Conservation (phyloP, 768 basidiomycete species). For the Russula vinacea region DNA sequence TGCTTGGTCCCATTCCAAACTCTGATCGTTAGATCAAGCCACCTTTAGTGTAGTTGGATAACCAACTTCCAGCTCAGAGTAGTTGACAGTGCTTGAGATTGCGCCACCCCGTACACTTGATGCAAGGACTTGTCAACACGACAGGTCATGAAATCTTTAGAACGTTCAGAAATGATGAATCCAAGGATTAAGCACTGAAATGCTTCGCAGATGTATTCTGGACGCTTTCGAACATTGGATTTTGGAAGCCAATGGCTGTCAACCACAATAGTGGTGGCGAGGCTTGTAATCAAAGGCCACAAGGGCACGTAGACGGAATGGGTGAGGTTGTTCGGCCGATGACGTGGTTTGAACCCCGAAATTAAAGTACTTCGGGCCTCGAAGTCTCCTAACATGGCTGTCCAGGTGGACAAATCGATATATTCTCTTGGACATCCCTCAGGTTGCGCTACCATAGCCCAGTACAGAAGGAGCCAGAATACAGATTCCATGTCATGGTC, state of each 20-base stretch:
- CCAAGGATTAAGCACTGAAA: background rate
- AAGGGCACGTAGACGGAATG: constrained; percentile 4
- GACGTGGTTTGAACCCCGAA: background rate
- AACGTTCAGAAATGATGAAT: background rate
- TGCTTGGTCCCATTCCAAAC: too few species aligned
- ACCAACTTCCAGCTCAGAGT: background rate
- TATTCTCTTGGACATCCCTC: background rate
- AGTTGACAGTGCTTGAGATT: background rate
- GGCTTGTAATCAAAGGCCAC: background rate
- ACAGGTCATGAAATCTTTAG: background rate
- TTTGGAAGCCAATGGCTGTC: constrained; percentile 3
- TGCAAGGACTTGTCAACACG: background rate
- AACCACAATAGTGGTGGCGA: background rate
- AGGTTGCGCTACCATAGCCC: constrained; percentile 9
- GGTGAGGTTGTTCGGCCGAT: background rate
- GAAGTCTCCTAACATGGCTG: background rate
- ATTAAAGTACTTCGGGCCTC: background rate
- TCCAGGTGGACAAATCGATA: background rate
- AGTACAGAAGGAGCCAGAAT: constrained; percentile 12
- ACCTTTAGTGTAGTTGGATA: too few species aligned
- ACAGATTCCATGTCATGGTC: constrained; percentile 8
- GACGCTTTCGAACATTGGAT: background rate
- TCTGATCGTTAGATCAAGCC: too few species aligned
- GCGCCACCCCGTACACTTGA: background rate
- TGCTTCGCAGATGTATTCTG: background rate